These are phyloP conservation scores for Trichothecium roseum DNA, from an alignment of 2,329 filamentous ascomycete species.

Conservation along the genomic window DNA sequence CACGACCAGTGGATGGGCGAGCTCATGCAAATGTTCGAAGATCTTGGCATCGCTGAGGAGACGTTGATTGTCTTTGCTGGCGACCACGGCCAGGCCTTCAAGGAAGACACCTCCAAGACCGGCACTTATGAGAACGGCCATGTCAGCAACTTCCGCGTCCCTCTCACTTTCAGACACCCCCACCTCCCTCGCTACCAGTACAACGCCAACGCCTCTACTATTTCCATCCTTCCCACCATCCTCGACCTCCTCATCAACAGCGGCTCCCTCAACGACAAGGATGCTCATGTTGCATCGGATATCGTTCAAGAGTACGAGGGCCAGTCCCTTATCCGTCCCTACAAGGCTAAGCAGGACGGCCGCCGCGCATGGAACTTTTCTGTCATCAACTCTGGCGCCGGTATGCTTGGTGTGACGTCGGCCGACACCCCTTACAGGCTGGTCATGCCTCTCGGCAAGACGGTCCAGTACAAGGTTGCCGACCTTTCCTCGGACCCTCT, in stretches of 20 bases:
- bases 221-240: slow-evolving; percentile 33
- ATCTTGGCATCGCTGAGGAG: slow-evolving; percentile 29
- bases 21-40: slow-evolving; percentile 27
- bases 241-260: slow-evolving; percentile 31
- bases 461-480: slow-evolving; percentile 9
- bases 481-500: slow-evolving; percentile 8
- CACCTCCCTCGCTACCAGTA: slow-evolving; percentile 28
- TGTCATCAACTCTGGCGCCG: slow-evolving; percentile 32
- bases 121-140: slow-evolving; percentile 32
- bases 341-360: slow-evolving; percentile 18
- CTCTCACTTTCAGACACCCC: slow-evolving; percentile 32
- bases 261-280: slow-evolving; percentile 22
- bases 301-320: slow-evolving; percentile 33
- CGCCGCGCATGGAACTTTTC: slow-evolving; percentile 37
- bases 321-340: slow-evolving; percentile 33
- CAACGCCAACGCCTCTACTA: slow-evolving; percentile 25
- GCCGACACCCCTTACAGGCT: slow-evolving; percentile 9
- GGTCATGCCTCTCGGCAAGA: slow-evolving; percentile 10
- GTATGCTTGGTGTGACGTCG: slow-evolving; percentile 10
- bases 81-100: slow-evolving; percentile 31
- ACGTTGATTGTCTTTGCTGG: slow-evolving; percentile 35
- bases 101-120: slow-evolving; percentile 23
- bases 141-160: slow-evolving; percentile 30
- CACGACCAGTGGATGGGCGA: slow-evolving; percentile 26
- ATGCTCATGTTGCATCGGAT: slow-evolving; percentile 21